Evolutionary conservation across 1,284 basidiomycete species (phyloP), one percentile per base, ranked within the genome.

Genomic region (Puccinia sorghi): DNA sequence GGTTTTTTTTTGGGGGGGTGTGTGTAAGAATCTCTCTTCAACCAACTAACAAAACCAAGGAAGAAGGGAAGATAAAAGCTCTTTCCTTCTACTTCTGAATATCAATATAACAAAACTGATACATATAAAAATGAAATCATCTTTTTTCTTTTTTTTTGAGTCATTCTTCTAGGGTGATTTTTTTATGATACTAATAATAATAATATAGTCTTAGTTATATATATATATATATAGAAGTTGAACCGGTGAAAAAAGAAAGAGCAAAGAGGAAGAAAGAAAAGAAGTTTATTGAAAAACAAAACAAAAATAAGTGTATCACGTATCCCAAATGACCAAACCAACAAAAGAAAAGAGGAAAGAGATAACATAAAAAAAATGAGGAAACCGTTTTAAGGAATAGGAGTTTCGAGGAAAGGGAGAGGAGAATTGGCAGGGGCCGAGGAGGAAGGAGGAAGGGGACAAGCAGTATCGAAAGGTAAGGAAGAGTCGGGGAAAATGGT

Each of bases 21-120:
- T n/a, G n/a, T n/a, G n/a, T n/a, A n/a, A n/a, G n/a, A n/a, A n/a
- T n/a, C n/a, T n/a, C n/a, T n/a, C n/a, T n/a, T n/a, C n/a, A n/a
- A n/a, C n/a, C n/a, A n/a, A 56, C n/a, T 37, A 48, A 50, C 22
- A 74, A 79, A 46, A 22, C 22, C 52, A 54, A 59, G 27, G 25
- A 3, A 59, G 3, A 8, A 15, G 9, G 22, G 27, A 59, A 59
- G 27, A 59, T 8, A 59, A 43, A 43, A 43, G 13, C 43, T 43
- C 6, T 43, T 43, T 43, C 43, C 13, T 43, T 43, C 43, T 43
- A 7, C 13, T 43, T 13, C 13, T 43, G 6, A 6, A 43, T 6
- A 7, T 43, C 43, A 13, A 6, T 43, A 7, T 43, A 43, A 43
- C 13, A 43, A 43, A 7, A 43, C 43, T 43, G 13, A 43, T 43